Conservation (phyloP, 345 rosid species). For the Populus alba region DNA sequence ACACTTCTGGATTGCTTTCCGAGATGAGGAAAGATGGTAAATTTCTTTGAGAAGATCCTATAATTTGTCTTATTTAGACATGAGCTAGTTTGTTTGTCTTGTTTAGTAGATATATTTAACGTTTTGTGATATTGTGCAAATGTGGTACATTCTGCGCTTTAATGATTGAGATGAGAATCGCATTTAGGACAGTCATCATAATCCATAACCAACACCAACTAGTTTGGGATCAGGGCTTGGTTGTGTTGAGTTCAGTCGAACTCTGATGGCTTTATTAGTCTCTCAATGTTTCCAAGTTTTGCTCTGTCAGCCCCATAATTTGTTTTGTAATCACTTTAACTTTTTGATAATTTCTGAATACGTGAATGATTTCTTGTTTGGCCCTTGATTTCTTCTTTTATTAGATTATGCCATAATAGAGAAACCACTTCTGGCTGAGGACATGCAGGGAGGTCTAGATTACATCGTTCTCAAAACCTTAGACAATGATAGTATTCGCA, state of each 20-base stretch:
- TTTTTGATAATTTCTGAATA: background rate
- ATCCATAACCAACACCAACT: background rate
- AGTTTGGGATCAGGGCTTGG: background rate
- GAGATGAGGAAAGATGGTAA: constrained; percentile 84
- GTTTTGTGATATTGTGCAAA: background rate
- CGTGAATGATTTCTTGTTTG: constrained; percentile 18
- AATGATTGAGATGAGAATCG: background rate
- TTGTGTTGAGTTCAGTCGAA: background rate
- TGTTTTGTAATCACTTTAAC: background rate
- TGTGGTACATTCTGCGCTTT: background rate
- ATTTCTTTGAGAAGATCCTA: constrained; percentile 1
- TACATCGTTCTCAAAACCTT: constrained; percentile 62
- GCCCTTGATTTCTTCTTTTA: constrained; percentile 11
- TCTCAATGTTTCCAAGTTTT: background rate
- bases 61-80: background rate
- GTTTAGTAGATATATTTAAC: background rate
- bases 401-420: constrained; percentile 87
- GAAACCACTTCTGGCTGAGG: constrained; percentile 62
- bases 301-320: background rate
- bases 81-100: background rate
- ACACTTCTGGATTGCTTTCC: constrained; percentile 76
- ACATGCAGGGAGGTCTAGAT: constrained; percentile 88
- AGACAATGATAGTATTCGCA: constrained; percentile 81
- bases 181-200: background rate
- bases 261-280: background rate